Percentiles rank a stretch among this genome's conserved stretches.
These are phyloP conservation scores for Torulaspora franciscae DNA, from an alignment of 805 yeast genomes.

Conservation along the genomic window DNA sequence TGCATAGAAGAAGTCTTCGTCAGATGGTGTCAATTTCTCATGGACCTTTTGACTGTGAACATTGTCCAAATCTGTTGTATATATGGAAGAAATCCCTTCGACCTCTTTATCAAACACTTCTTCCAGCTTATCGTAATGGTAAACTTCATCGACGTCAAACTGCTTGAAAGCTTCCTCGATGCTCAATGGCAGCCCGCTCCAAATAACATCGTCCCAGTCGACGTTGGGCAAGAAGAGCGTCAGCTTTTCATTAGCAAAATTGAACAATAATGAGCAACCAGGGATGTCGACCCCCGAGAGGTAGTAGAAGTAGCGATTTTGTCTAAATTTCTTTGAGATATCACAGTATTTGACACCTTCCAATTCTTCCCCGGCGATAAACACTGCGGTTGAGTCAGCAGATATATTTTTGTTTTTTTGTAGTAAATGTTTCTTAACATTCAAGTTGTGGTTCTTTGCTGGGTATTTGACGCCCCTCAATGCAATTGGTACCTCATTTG, in stretches of 20 bases:
- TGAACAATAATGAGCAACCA: conserved; percentile 64
- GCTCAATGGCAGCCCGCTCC: conserved; percentile 87
- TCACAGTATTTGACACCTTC: conserved; percentile 73
- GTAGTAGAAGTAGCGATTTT: conserved; percentile 86
- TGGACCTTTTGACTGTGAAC: conserved; percentile 38
- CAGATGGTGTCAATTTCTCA: conserved; percentile 40
- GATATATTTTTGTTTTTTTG: conserved; percentile 22
- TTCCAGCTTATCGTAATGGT: conserved; percentile 51
- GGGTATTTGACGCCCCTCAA: conserved; percentile 56
- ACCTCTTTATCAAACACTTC: conserved; percentile 18
- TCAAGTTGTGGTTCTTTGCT: conserved; percentile 69
- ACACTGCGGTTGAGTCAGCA: conserved; percentile 40
- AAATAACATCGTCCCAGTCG: conserved; percentile 86
- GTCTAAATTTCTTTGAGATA: conserved; percentile 72
- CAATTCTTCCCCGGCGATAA: conserved; percentile 56
- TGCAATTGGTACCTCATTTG: conserved; percentile 22
- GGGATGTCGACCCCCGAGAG: conserved; percentile 78
- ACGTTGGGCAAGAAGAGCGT: conserved; percentile 76
- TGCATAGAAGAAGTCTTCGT: conserved; percentile 56
- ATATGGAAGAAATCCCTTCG: conserved; percentile 24
- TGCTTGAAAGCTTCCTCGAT: conserved; percentile 56
- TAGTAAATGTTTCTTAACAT: conserved; percentile 42
- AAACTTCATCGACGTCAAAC: conserved; percentile 80
- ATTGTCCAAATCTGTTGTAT: conserved; percentile 54
- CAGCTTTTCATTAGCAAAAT: conserved; percentile 48